These are phyloP conservation scores for Metschnikowia chrysomelidarum DNA, from an alignment of 805 yeast genomes.

Conservation along the genomic window DNA sequence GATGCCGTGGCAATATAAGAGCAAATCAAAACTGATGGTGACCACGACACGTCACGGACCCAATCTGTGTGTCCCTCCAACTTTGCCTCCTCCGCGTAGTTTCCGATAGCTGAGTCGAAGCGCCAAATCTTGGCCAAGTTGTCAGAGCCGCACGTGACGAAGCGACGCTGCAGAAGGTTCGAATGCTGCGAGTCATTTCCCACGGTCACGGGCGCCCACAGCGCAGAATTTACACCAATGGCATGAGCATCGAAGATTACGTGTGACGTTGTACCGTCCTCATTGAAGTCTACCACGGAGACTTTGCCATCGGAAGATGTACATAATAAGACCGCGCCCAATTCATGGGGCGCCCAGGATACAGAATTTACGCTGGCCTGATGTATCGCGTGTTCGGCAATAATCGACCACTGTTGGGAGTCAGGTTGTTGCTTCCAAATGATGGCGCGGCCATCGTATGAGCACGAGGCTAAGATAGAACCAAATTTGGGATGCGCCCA, in stretches of 20 bases:
- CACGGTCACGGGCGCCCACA: conserved; percentile 78
- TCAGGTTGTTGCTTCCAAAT: conserved; percentile 88
- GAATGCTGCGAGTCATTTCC: conserved; percentile 24
- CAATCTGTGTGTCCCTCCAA: conserved; percentile 93
- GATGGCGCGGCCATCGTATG: conserved; percentile 91
- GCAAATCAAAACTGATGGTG: conserved; percentile 82
- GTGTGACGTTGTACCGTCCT: conserved; percentile 76
- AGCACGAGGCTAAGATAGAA: conserved; percentile 87
- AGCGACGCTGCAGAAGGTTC: conserved; percentile 51
- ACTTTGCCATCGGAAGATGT: conserved; percentile 93
- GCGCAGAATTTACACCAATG: conserved; percentile 90
- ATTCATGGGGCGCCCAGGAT: conserved; percentile 96
- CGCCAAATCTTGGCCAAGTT: conserved; percentile 91
- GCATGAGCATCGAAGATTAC: conserved; percentile 76
- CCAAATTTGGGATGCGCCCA: conserved; percentile 99
- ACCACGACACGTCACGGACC: conserved; percentile 99
- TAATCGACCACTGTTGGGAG: conserved; percentile 80
- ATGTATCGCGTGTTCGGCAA: conserved; percentile 84
- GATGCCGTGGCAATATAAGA: conserved; percentile 95
- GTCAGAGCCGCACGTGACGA: conserved; percentile 95
- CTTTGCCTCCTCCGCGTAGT: conserved; percentile 69
- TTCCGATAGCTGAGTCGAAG: conserved; percentile 51
- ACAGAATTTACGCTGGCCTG: conserved; percentile 94
- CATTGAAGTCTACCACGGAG: conserved; percentile 86
- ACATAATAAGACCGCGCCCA: conserved; percentile 87